phyloP scores from a whole-genome alignment of 73 alveolate genomes.

The Paramecium sonneborni region DNA sequence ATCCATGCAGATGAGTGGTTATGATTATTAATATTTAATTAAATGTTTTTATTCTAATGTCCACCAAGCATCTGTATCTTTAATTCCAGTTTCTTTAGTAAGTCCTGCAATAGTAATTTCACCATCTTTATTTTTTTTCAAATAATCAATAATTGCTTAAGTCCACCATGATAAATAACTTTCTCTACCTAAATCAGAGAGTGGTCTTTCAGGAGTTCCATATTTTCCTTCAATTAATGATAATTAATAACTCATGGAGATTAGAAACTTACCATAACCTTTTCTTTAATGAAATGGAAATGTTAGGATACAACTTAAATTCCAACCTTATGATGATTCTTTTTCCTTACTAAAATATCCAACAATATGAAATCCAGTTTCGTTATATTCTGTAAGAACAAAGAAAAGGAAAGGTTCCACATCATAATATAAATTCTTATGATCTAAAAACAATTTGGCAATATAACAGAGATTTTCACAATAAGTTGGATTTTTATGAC shows the following conservation, averaged over 20 bases:
- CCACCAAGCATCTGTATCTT: constrained; percentile 82
- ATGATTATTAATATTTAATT: constrained; percentile 87
- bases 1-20: constrained; percentile 84
- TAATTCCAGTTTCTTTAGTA: constrained; percentile 82
- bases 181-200: constrained; percentile 92
- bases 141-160: constrained; percentile 75
- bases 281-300: constrained; percentile 96
- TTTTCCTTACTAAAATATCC: constrained; percentile 98
- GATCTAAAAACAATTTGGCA: constrained; percentile 96
- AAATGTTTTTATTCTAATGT: constrained; percentile 90
- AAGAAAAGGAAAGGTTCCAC: constrained; percentile 97
- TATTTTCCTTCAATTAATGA: constrained; percentile 77
- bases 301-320: constrained; percentile 93
- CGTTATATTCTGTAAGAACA: constrained; percentile 92
- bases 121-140: constrained; percentile 74
- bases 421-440: constrained; percentile 92
- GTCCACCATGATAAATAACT: constrained; percentile 94
- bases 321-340: constrained; percentile 79
- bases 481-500: constrained; percentile 84
- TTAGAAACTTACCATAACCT: constrained; percentile 98
- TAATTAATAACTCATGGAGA: constrained; percentile 93
- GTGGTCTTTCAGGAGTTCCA: constrained; percentile 97
- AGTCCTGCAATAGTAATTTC: constrained; percentile 80
- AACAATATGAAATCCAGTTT: constrained; percentile 88
- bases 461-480: constrained; percentile 97